Conservation (phyloP, 2,329 filamentous ascomycete genomes). For the Hawksworthiomyces lignivorus region DNA sequence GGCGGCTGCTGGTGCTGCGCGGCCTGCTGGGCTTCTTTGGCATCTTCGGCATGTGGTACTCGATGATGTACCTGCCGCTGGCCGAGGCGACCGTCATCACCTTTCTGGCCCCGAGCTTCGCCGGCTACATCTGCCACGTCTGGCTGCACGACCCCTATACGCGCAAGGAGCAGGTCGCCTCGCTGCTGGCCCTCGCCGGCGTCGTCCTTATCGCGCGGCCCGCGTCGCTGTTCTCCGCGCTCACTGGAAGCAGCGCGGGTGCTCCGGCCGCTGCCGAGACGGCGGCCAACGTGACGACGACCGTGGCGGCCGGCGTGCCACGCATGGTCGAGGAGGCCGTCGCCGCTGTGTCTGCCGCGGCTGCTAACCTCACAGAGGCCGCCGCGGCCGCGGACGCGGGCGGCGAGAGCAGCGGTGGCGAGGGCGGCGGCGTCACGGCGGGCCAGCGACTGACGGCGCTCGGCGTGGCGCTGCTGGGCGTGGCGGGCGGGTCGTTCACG, state of each 20-base stretch:
- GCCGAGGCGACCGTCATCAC: slow-evolving; percentile 86
- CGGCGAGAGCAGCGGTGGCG: not conserved
- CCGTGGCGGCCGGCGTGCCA: too few species aligned
- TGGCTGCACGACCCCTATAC: slow-evolving; percentile 71
- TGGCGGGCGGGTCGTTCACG: slow-evolving; percentile 65
- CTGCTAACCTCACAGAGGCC: not conserved
- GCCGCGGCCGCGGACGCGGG: not conserved
- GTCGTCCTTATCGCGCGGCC: slow-evolving; percentile 80
- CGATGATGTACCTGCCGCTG: slow-evolving; percentile 67
- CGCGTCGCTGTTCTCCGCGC: slow-evolving; percentile 27
- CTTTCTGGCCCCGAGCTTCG: slow-evolving; percentile 72
- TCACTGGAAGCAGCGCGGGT: not conserved
- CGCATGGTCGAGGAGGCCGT: not conserved
- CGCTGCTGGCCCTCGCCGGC: slow-evolving; percentile 65
- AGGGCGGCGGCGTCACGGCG: slow-evolving; percentile 4
- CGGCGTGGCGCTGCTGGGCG: slow-evolving; percentile 58
- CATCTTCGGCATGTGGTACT: slow-evolving; percentile 66
- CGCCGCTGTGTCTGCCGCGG: not conserved
- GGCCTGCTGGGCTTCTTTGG: slow-evolving; percentile 44
- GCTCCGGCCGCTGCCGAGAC: not conserved
- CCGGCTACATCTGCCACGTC: slow-evolving; percentile 73
- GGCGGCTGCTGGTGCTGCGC: slow-evolving; percentile 51
- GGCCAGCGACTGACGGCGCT: slow-evolving; percentile 17
- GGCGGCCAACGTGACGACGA: slow-evolving; percentile 2
- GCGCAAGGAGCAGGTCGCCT: slow-evolving; percentile 66